Conservation (phyloP, 2,329 filamentous ascomycete species). For the Akanthomyces muscarius region DNA sequence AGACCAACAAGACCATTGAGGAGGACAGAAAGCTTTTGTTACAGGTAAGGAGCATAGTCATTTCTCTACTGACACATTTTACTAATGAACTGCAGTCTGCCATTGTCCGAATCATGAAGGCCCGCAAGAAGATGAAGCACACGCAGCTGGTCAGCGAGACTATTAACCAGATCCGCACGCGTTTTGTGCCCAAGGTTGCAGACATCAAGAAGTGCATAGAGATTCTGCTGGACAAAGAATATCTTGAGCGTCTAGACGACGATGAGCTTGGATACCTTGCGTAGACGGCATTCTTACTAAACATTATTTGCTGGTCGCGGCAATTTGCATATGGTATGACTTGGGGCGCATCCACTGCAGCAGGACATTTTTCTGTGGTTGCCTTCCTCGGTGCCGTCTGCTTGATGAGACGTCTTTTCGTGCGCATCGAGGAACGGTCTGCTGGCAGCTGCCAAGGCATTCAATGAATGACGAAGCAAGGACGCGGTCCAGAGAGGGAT, state of each 20-base stretch:
- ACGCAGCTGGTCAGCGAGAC: slow-evolving; percentile 90
- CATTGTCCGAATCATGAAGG: slow-evolving; percentile 99
- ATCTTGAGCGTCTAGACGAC: slow-evolving; percentile 89
- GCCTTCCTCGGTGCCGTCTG: neutral
- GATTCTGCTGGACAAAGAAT: slow-evolving; percentile 97
- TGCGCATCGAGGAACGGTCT: neutral
- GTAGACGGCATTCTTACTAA: slow-evolving; percentile 37
- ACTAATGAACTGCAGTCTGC: slow-evolving; percentile 65
- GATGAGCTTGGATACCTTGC: slow-evolving; percentile 94
- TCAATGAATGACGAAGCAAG: neutral
- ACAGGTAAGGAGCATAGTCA: slow-evolving; percentile 63
- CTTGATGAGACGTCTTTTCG: too few species aligned
- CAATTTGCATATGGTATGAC: slow-evolving; percentile 2
- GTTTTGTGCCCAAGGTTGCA: slow-evolving; percentile 86
- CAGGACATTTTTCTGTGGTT: neutral
- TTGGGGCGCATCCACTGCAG: neutral
- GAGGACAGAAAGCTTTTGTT: slow-evolving; percentile 95
- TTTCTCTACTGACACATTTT: neutral
- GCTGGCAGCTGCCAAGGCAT: neutral
- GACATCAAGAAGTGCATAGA: slow-evolving; percentile 99
- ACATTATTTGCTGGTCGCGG: neutral
- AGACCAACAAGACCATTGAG: slow-evolving; percentile 99
- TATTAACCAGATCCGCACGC: slow-evolving; percentile 88
- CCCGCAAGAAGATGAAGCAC: slow-evolving; percentile 98
- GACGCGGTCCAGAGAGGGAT: neutral